Base-by-base conservation (phyloP, 2,329 filamentous ascomycete genomes). In the Stagonosporopsis vannaccii region DNA sequence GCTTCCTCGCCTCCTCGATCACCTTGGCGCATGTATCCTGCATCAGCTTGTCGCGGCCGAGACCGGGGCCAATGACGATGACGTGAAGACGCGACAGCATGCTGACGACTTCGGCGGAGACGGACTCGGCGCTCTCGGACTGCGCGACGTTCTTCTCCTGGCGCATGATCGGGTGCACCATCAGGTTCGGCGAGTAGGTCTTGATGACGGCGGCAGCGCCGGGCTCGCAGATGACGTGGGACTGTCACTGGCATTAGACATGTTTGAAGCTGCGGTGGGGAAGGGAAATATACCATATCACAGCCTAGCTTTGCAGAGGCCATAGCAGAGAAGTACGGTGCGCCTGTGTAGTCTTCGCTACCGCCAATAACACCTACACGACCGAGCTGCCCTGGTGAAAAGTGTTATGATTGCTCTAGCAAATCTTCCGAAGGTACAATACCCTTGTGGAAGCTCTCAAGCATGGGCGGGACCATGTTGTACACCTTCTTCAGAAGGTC, bases 321-420 rank as follows among this genome's bases (percentile, higher is more conserved):
- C 87, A 97, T 97, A 62, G 94, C 93, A 19, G 94, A 97, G 79
- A 99, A 99, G 80, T 97, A 99, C 12, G 95, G 95, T 56, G 95
- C 95, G 33, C 95, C 95, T 1, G 95, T 97, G 75, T 98, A 99
- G 78, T 98, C 94, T 74, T 94, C 88, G 72, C 92, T 96, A 36
- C 95, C 95, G 47, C 95, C 95, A 63, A 99, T 95, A 56, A 99
- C 95, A 48, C 88, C 95, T 49, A 99, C 87, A 51, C 95, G 87
- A 5, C 95, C 95, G 63, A 97, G 84, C 78, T 98, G 94, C 57
- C 95, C 94, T 96, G 67, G 13, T 32, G 2, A 17, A 22, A 25
- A 5, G 7, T 13, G 33, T 75, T 60, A 73, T 62, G 37, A 25
- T 20, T 41, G 33, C 11, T 20, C 39, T 4, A 36, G 51, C 12